phyloP scores from a whole-genome alignment of 768 basidiomycete genomes.

The Rhodosporidiobolus sp. region DNA sequence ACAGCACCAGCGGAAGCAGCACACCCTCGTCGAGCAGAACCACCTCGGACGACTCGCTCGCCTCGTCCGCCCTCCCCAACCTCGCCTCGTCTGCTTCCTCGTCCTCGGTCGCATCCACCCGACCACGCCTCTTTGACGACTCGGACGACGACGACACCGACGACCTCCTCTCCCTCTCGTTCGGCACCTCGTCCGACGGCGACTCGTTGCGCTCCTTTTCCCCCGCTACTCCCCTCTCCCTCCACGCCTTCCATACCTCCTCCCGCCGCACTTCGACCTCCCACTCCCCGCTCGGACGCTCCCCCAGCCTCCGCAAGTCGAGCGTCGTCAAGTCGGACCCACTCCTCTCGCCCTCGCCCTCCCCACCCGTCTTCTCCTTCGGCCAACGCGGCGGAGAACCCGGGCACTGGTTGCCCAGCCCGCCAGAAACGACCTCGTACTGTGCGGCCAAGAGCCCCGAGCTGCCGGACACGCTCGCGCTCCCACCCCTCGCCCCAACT shows the following conservation, averaged over 20 bases:
- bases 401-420: conserved; percentile 20
- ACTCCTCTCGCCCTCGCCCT: conserved; percentile 13
- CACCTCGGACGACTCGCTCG: too few species aligned
- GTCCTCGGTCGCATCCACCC: neutral
- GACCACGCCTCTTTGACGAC: neutral
- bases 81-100: neutral
- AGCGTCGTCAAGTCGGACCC: conserved; percentile 21
- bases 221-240: neutral
- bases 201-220: neutral
- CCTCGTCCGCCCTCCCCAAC: too few species aligned
- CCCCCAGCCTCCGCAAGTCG: neutral
- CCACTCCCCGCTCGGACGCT: conserved; percentile 2
- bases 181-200: neutral
- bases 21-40: too few species aligned
- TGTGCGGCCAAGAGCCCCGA: neutral
- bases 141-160: conserved; percentile 15
- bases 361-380: conserved; percentile 7
- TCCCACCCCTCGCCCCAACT: neutral
- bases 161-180: neutral
- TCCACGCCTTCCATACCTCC: neutral
- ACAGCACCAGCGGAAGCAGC: too few species aligned
- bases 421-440: neutral
- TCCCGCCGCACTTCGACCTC: neutral
- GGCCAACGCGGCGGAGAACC: neutral
- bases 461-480: neutral